Evolutionary conservation across 306 rosid genomes (phyloP), one percentile per base, ranked within the genome.

Genomic region (Biancaea sappan): DNA sequence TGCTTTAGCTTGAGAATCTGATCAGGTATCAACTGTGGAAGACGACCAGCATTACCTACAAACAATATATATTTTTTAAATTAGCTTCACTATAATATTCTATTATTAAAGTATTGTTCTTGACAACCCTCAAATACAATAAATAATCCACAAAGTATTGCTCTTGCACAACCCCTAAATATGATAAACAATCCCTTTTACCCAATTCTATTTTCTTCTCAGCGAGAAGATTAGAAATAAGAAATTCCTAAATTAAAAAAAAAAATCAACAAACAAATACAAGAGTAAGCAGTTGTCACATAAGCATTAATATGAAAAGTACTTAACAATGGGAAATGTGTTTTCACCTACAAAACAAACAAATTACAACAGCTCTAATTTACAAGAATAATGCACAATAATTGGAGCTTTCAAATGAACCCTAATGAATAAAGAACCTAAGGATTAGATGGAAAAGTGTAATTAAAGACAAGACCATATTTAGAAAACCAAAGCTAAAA

Each of bases 1-100:
- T 94, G 98, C 88, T 84, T 94, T 34, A 94, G 85, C 84, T 94
- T 94, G 53, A 94, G 88, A 78, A 83, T 82, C 82, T 94, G 98
- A 67, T 90, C 97, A 71, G 96, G 81, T 51, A 76, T 28, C 86
- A 94, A 80, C 40, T 87, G 89, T 3, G 87, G 96, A 69, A 87
- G 86, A 59, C 58, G 78, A 24, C 78, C 85, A 51, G 92, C 84
- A 79, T 87, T 86, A 83, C 89, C 97, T 91, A 73, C 48, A 73
- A 48, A 74, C 47, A 37, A 79, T 38, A 60, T 25, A 26, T 47
- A 28, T 67, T 29, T 57, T 41, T 58, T 4, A 60, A 69, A 51
- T 44, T 69, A 72, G 66, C 71, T 44, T 16, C 62, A 66, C 6
- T 37, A 41, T 57, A 10, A 21, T 7, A 41, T 29, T 74, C 47